Base-by-base conservation (phyloP, 2,329 filamentous ascomycete genomes). In the Fusarium nygamai region DNA sequence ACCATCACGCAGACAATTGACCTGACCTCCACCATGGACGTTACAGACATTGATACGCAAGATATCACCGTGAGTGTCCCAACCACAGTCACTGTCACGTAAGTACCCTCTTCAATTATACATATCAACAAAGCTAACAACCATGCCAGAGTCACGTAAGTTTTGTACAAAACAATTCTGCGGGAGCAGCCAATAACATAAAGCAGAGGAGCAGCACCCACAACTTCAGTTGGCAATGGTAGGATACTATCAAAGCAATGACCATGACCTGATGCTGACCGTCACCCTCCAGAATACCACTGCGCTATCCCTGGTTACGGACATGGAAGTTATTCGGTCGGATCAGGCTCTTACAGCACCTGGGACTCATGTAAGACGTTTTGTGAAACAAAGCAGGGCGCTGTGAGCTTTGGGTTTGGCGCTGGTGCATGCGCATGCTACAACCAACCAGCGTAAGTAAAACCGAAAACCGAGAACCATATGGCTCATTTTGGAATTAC, bases 261-360 rank as follows among this genome's bases (percentile, higher is more conserved):
- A 3, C 0, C 17, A 7, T n/a, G 19, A 14, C 12, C 12, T 5
- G 5, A 2, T 3, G 17, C 13, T 58, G 13, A 63, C 22, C 3
- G 3, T 0, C 9, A 0, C 6, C 8, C 16, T 38, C 17, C n/a
- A 24, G 61, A 47, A 19, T 31, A 39, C 29, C 61, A 59, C 61
- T 59, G 61, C 17, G 9, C 5, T 8, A 17, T 63, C 3, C 1
- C 12, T 9, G 61, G 61, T 4, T 57, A n/a, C 6, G 27, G 33
- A 34, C 13, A 14, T 34, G 13, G 13, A 14, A 14, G 5, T 5
- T 34, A 34, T 34, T 34, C 13, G 13, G 13, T 34, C 5, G 33
- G 11, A 9, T 10, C 43, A 27, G 10, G n/a, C 4, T 1, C n/a
- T 12, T 11, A 0, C 1, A n/a, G 33, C n/a, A 38, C 4, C 17